phyloP scores from a whole-genome alignment of 176 grass and related monocot species.

The Rhynchospora tenuis region DNA sequence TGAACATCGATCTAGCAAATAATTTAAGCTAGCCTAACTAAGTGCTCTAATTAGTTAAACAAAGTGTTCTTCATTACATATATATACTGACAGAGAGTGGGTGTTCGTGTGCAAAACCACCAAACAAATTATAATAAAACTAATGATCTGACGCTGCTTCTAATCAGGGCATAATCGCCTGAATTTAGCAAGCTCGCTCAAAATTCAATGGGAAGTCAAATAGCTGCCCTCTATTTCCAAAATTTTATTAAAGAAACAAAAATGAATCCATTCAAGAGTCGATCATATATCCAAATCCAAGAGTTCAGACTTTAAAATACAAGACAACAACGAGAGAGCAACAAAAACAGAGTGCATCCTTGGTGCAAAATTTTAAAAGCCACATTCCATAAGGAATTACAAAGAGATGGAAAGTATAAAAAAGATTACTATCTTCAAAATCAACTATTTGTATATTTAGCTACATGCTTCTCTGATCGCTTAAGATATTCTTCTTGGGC shows the following conservation, averaged over 20 bases:
- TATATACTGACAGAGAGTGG: neutral
- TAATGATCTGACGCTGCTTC: neutral
- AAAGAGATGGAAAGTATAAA: neutral
- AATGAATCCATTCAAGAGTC: neutral
- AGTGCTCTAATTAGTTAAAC: neutral
- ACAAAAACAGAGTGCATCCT: neutral
- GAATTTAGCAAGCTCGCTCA: neutral
- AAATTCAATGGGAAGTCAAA: neutral
- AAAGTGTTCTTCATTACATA: too few relatives aligned
- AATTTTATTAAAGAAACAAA: neutral
- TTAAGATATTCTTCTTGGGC: neutral
- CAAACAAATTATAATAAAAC: neutral
- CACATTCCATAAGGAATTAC: neutral
- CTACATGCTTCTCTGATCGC: neutral
- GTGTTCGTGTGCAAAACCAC: neutral
- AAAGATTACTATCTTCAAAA: neutral
- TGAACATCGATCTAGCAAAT: neutral
- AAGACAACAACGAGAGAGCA: neutral
- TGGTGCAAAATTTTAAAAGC: neutral
- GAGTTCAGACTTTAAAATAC: neutral
- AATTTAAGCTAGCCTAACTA: neutral
- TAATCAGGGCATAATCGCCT: neutral
- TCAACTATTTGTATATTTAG: neutral
- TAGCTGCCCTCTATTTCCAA: neutral
- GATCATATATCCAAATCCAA: neutral